A percentile compares a stretch with the other conserved stretches of the same genome.
These are phyloP conservation scores for Rhytidhysteron rufulum DNA, from an alignment of 2,329 filamentous ascomycete genomes.

Conservation along the genomic window DNA sequence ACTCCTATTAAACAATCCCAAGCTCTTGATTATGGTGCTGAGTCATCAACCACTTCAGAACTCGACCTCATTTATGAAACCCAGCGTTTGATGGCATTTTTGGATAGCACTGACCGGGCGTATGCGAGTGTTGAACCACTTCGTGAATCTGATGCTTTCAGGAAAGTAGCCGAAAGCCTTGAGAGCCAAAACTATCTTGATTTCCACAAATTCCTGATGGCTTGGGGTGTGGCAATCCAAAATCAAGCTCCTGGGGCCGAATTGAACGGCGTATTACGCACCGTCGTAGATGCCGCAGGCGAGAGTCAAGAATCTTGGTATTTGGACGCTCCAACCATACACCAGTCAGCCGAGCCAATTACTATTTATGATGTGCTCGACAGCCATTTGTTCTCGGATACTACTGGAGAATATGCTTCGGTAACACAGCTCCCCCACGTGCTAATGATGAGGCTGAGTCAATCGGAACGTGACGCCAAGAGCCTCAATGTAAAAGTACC, in stretches of 20 bases:
- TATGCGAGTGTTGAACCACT: constrained; percentile 57
- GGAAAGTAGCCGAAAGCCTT: constrained; percentile 16
- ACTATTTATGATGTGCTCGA: constrained; percentile 55
- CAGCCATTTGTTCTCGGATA: constrained; percentile 39
- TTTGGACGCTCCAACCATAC: constrained; percentile 24
- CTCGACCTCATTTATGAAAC: constrained; percentile 52
- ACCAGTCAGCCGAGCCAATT: constrained; percentile 21
- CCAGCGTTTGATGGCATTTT: constrained; percentile 60
- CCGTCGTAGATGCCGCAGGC: constrained; percentile 36
- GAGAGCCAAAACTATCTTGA: constrained; percentile 30
- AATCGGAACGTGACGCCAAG: constrained; percentile 32
- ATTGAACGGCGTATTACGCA: constrained; percentile 45
- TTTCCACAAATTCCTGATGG: constrained; percentile 45
- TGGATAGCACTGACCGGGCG: constrained; percentile 54
- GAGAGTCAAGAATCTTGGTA: constrained; percentile 20
- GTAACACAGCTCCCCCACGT: constrained; percentile 46
- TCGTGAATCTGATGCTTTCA: constrained; percentile 39
- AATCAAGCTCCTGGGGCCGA: constrained; percentile 39
- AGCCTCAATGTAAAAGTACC: constrained; percentile 49
- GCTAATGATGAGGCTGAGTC: constrained; percentile 44
- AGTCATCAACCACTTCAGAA: constrained; percentile 22
- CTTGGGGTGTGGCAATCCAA: constrained; percentile 47
- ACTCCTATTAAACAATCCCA: constrained; percentile 47
- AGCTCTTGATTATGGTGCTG: constrained; percentile 43
- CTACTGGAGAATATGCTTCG: constrained; percentile 19